Percentiles rank a stretch among this genome's conserved stretches.
phyloP scores from a whole-genome alignment of 441 rosid species.

The Caryocar brasiliense region DNA sequence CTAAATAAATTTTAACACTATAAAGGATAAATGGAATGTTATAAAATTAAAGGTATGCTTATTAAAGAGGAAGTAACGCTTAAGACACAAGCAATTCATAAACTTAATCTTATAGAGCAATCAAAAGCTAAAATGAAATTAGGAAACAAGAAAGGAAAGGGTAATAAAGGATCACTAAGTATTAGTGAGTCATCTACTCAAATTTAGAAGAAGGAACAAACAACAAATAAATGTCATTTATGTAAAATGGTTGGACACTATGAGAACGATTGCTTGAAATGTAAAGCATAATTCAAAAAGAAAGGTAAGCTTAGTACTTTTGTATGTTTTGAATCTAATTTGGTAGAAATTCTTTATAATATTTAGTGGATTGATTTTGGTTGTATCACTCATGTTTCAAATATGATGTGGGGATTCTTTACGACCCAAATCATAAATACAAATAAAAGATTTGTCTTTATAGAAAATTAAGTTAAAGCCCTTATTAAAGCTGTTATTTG shows the following conservation, averaged over 20 bases:
- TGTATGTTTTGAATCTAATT: background rate
- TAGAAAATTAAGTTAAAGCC: too few relatives aligned
- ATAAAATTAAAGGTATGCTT: background rate
- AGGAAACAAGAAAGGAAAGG: background rate
- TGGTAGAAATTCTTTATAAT: background rate
- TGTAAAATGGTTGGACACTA: background rate
- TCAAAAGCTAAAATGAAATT: too few relatives aligned
- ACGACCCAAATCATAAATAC: background rate
- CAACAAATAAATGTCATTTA: background rate
- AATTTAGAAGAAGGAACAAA: background rate
- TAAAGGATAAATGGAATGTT: background rate
- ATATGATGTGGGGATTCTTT: background rate
- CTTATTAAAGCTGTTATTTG: too few relatives aligned
- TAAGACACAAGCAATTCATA: background rate
- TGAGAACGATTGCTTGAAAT: background rate
- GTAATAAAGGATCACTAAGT: background rate
- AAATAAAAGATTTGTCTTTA: background rate
- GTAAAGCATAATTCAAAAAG: background rate
- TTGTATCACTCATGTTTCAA: background rate
- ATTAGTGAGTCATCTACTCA: too few relatives aligned
- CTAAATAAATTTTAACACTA: background rate
- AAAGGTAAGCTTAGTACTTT: background rate
- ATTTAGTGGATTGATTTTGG: background rate
- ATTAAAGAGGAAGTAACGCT: background rate
- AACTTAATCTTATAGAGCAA: too few relatives aligned